Evolutionary conservation across 2,329 filamentous ascomycete species (phyloP), one percentile per base, ranked within the genome.

Genomic region (Aspergillus transmontanensis): DNA sequence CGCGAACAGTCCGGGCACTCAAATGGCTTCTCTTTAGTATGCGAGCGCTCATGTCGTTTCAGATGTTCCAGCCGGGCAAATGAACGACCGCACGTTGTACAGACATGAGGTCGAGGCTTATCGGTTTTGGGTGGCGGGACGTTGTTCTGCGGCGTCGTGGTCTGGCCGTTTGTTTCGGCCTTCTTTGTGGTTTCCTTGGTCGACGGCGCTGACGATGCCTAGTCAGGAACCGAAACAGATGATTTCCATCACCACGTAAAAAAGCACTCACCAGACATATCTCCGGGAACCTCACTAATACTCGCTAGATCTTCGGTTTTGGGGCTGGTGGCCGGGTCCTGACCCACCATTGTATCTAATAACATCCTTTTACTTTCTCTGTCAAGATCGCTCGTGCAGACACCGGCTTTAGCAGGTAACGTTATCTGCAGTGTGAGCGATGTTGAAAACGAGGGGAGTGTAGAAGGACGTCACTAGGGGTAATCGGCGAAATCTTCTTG

Each of bases 1-100:
- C 95, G 84, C 43, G 92, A 87, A 79, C 95, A 99, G 78, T 98
- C 93, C 32, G 93, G 92, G 73, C 95, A 99, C 79, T 97, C 93
- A 72, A 99, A 99, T 1, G 95, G 95, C 83, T 99, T 99, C 81
- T 99, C 94, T 78, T 99, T 97, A 51, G 94, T 97, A 77, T 97
- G 94, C n/a, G 93, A 97, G 66, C 95, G 88, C 81, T 98, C 95
- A 79, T 99, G 95, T 65, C 95, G 90, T 82, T 99, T 99, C 69
- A 99, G 83, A 78, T 99, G 95, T 81, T 99, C 95, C 71, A 99
- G 83, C 65, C 95, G 89, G 63, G 95, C 95, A 78, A 99, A 99
- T 36, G 92, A 96, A 68, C 95, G 89, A 73, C 89, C 87, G 79
- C 95, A 99, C 55, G 94, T 98, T 46, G 85, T 88, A 82, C 95